Conservation (phyloP, 2,329 filamentous ascomycete species). For the Penicillium verrucosum region DNA sequence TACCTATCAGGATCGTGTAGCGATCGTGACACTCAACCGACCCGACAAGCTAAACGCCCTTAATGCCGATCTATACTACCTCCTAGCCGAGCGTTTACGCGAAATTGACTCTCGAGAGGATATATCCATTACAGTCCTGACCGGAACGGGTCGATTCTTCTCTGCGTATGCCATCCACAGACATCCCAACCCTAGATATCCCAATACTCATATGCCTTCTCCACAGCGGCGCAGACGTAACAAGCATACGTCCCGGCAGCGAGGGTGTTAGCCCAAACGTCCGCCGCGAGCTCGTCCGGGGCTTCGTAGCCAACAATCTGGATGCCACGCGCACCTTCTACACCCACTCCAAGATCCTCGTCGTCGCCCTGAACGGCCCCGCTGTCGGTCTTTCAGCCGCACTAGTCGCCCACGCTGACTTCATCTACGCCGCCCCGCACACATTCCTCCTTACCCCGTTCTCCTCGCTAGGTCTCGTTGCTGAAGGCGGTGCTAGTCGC, state of each 20-base stretch:
- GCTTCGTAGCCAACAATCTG: conserved; percentile 81
- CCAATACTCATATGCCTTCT: not conserved
- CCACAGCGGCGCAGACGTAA: conserved; percentile 73
- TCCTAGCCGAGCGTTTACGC: conserved; percentile 67
- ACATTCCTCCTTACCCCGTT: conserved; percentile 90
- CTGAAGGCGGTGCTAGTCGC: conserved; percentile 77
- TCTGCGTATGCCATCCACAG: conserved; percentile 64
- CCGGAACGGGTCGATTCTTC: conserved; percentile 77
- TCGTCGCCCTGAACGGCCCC: conserved; percentile 88
- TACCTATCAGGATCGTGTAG: conserved; percentile 65
- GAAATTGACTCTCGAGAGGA: conserved; percentile 77
- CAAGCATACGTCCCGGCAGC: conserved; percentile 48
- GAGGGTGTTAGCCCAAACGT: conserved; percentile 40
- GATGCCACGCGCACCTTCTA: conserved; percentile 89
- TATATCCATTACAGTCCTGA: conserved; percentile 78
- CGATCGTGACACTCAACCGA: conserved; percentile 83
- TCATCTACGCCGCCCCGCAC: conserved; percentile 80
- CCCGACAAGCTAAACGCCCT: conserved; percentile 86
- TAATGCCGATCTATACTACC: conserved; percentile 68
- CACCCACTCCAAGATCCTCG: conserved; percentile 87
- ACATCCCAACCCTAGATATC: not conserved
- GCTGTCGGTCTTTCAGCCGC: conserved; percentile 85
- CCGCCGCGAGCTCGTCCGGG: conserved; percentile 61
- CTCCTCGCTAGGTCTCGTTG: conserved; percentile 80
- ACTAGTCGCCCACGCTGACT: conserved; percentile 78